Evolutionary conservation across 2,329 filamentous ascomycete genomes (phyloP).

Genomic region (Botrytis medusae): DNA sequence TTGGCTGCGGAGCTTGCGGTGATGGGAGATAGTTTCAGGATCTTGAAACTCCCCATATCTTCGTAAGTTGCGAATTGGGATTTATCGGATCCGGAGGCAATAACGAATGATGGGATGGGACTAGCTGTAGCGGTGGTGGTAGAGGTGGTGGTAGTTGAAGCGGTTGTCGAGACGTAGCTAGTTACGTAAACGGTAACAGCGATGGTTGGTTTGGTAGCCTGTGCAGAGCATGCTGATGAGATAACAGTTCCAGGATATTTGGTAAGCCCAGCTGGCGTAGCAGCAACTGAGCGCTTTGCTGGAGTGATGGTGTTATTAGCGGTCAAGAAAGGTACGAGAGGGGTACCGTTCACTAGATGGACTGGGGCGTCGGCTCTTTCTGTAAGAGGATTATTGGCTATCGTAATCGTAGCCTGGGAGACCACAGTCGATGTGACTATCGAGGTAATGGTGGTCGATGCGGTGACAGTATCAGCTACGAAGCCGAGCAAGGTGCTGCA

Average conservation of each 20-base stretch:
- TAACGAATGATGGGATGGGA: not conserved
- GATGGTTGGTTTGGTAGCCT: not conserved
- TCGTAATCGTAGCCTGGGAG: not conserved
- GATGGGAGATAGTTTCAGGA: not conserved
- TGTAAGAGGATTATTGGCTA: not conserved
- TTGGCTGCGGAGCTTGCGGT: not conserved
- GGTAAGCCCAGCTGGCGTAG: not conserved
- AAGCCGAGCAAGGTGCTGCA: not conserved
- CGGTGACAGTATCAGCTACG: not conserved
- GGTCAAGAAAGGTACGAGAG: not conserved
- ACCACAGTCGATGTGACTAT: not conserved
- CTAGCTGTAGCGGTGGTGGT: not conserved
- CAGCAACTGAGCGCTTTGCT: not conserved
- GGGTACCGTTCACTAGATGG: not conserved
- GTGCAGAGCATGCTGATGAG: not conserved
- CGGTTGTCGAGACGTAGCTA: not conserved
- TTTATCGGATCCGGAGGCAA: not conserved
- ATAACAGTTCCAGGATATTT: not conserved
- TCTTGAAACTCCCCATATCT: not conserved
- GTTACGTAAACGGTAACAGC: not conserved
- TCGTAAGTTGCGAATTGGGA: not conserved
- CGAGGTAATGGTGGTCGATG: not conserved
- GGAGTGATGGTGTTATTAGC: not conserved
- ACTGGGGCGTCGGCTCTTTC: not conserved
- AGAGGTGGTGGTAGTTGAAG: not conserved